phyloP scores from a whole-genome alignment of 2,329 filamentous ascomycete genomes.

The Aspergillus piperis region DNA sequence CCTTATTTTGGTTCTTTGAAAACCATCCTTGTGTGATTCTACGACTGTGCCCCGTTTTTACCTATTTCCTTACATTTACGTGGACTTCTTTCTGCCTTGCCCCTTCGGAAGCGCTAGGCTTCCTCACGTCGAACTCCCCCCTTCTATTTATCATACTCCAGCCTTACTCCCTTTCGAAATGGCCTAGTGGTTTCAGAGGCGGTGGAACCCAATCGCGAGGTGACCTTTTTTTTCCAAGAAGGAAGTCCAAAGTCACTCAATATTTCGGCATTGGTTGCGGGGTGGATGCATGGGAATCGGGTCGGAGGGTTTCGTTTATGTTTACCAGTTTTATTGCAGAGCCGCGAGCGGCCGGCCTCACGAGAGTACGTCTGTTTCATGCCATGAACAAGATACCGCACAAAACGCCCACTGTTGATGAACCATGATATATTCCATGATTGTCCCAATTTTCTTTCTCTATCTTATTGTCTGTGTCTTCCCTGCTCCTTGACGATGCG shows the following conservation, averaged over 20 bases:
- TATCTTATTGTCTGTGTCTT: conserved; percentile 10
- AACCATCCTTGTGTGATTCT: conserved; percentile 23
- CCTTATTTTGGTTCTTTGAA: conserved; percentile 24
- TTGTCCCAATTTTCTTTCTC: conserved; percentile 6
- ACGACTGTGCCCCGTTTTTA: conserved; percentile 18
- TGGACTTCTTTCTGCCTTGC: conserved; percentile 13
- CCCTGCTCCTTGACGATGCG: neutral
- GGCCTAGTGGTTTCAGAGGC: conserved; percentile 14
- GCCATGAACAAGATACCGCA: conserved; percentile 41
- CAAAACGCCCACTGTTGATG: conserved; percentile 38
- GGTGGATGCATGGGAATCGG: conserved; percentile 17
- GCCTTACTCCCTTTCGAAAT: conserved; percentile 15
- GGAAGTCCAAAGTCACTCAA: neutral
- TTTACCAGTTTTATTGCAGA: conserved; percentile 16
- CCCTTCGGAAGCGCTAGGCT: conserved; percentile 21
- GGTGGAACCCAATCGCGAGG: conserved; percentile 13
- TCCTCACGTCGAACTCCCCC: conserved; percentile 12
- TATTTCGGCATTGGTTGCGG: conserved; percentile 16
- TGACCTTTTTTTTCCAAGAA: conserved; percentile 3
- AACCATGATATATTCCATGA: conserved; percentile 28
- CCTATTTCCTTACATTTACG: conserved; percentile 9
- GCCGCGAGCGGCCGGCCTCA: conserved; percentile 27
- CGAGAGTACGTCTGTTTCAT: conserved; percentile 35
- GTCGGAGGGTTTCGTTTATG: conserved; percentile 16
- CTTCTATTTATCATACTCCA: conserved; percentile 20